Conservation (phyloP, 345 rosid species). For the Murraya koenigii region DNA sequence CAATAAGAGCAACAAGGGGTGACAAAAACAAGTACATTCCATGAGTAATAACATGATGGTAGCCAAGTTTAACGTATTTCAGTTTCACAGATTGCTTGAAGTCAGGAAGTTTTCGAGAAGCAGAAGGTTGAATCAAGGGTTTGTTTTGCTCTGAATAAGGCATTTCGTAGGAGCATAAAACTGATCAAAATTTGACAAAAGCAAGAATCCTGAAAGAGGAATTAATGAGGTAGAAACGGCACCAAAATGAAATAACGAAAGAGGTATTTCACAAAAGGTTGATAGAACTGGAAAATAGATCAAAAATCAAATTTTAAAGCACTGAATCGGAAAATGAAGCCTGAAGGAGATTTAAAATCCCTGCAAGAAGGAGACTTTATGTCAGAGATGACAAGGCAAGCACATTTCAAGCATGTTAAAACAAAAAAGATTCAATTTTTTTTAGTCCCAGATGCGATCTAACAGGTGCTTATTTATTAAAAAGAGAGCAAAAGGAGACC, state of each 20-base stretch:
- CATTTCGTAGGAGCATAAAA: slow-evolving; percentile 13
- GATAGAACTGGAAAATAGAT: neutral
- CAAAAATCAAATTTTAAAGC: neutral
- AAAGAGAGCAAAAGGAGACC: neutral
- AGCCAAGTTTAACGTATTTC: slow-evolving; percentile 48
- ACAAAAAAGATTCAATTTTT: neutral
- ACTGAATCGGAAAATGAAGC: slow-evolving; percentile 1
- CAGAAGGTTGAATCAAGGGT: slow-evolving; percentile 19
- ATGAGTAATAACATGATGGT: slow-evolving; percentile 39
- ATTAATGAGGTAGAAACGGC: neutral
- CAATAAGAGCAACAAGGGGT: slow-evolving; percentile 37
- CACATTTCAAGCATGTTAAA: neutral
- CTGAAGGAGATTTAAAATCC: neutral
- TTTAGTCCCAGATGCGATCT: neutral
- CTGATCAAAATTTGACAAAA: neutral
- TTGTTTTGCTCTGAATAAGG: slow-evolving; percentile 11
- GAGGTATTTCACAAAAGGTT: neutral
- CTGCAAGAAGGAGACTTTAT: slow-evolving; percentile 5
- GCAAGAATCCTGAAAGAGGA: neutral
- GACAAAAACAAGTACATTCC: slow-evolving; percentile 38
- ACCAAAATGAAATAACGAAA: neutral
- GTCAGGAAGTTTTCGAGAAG: slow-evolving; percentile 37
- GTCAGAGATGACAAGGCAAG: neutral
- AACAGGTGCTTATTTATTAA: neutral
- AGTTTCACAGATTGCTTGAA: slow-evolving; percentile 48